These are phyloP conservation scores for Epichloe baconii DNA, from an alignment of 2,329 filamentous ascomycete species.

Conservation along the genomic window DNA sequence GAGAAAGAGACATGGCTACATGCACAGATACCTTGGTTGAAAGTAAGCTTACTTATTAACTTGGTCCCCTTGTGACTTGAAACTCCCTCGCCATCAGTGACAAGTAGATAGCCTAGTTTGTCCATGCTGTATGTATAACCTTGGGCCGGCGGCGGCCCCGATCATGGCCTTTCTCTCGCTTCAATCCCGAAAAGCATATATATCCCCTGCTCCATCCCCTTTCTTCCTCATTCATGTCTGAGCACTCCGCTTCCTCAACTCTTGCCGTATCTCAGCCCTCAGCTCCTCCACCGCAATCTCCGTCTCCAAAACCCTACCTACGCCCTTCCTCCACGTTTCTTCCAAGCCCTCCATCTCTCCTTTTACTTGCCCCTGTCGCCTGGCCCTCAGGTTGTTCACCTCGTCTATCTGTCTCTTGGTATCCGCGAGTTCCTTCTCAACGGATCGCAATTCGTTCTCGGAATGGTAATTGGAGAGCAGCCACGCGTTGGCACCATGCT, in stretches of 20 bases:
- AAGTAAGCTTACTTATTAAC: neutral
- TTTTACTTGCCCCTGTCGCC: slow-evolving; percentile 54
- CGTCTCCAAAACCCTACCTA: slow-evolving; percentile 71
- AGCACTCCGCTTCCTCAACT: slow-evolving; percentile 29
- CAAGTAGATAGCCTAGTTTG: neutral
- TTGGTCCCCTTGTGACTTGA: neutral
- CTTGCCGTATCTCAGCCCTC: slow-evolving; percentile 51
- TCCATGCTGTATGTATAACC: no score
- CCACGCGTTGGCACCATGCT: slow-evolving; percentile 83
- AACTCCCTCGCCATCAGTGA: neutral
- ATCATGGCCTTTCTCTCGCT: no score
- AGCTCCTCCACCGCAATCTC: slow-evolving; percentile 72
- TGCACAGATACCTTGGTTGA: slow-evolving; percentile 23
- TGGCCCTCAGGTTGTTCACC: slow-evolving; percentile 56
- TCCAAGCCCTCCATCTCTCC: slow-evolving; percentile 65
- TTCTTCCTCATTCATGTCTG: neutral
- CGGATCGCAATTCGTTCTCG: slow-evolving; percentile 48
- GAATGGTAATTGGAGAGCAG: slow-evolving; percentile 70
- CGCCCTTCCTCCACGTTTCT: slow-evolving; percentile 64
- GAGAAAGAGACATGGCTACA: slow-evolving; percentile 19
- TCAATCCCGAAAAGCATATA: no score
- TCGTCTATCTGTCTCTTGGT: slow-evolving; percentile 57
- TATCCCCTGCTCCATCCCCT: no score
- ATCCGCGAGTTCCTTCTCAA: slow-evolving; percentile 65
- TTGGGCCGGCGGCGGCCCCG: no score